These are phyloP conservation scores for Cydonia oblonga DNA, from an alignment of 331 rosid species.

Conservation along the genomic window DNA sequence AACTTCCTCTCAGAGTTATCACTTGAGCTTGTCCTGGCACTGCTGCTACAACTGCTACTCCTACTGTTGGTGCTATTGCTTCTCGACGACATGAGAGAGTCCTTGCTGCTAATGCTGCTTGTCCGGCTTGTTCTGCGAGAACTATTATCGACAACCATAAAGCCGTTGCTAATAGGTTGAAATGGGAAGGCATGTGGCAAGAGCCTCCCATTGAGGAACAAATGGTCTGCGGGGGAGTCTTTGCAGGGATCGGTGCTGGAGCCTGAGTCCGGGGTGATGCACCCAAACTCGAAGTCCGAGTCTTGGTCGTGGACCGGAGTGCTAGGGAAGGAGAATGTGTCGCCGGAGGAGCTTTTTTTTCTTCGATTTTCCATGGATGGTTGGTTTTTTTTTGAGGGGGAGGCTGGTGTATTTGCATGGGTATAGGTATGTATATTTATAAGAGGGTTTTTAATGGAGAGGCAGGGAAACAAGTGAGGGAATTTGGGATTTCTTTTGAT, in stretches of 20 bases:
- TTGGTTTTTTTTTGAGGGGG: not conserved
- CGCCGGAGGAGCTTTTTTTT: conserved; percentile 26
- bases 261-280: conserved; percentile 63
- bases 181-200: conserved; percentile 70
- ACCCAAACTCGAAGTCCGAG: conserved; percentile 61
- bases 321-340: conserved; percentile 65
- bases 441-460: not conserved
- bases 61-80: conserved; percentile 75
- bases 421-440: not conserved
- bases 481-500: not conserved
- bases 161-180: conserved; percentile 1
- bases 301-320: conserved; percentile 35
- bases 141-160: not conserved
- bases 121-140: conserved; percentile 31
- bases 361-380: conserved; percentile 24
- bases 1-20: conserved; percentile 36
- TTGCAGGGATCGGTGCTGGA: conserved; percentile 31
- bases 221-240: conserved; percentile 73
- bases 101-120: conserved; percentile 52
- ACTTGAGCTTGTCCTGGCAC: conserved; percentile 68
- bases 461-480: not conserved
- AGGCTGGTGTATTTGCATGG: conserved; percentile 20
- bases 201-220: conserved; percentile 80
- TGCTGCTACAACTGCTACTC: conserved; percentile 66
- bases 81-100: conserved; percentile 48